Evolutionary conservation across 257 asterid species (phyloP), one percentile per base, ranked within the genome.

Genomic region (Solanum clarkiae): DNA sequence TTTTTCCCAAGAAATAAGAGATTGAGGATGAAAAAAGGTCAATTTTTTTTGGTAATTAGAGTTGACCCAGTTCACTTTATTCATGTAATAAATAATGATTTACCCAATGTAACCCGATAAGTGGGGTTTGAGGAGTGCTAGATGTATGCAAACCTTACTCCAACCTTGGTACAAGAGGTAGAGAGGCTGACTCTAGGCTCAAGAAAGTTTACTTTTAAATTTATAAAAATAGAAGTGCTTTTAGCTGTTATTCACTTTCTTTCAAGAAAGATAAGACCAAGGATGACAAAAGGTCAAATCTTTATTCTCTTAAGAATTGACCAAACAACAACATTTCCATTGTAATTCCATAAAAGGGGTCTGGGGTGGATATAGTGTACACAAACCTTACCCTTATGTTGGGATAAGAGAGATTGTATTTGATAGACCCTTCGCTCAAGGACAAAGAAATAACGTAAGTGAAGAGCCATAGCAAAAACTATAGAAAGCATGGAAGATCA

Each of bases 1-100:
- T 47, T 74, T 14, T 7, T 5, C n/a, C 22, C 32, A 90, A 89
- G 80, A 92, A 93, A 72, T 82, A 93, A 8, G 29, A 18, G n/a
- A 90, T 97, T 74, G 96, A 92, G 82, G 94, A 93, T 77, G 98
- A 92, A 62, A 90, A 94, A 88, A 91, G 98, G 98, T 81, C 81
- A 80, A 47, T 15, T 26, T 26, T 15, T 36, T 75, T 1, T n/a
- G 45, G 13, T 15, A 40, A 59, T 66, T 6, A 74, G 59, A 74
- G 22, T 74, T 74, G 14, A 74, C 22, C 8, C 20, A 54, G 63
- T 10, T 7, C 15, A 24, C 62, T 70, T 10, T 5, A 60, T 63
- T 12, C 0, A 26, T 13, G 71, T 42, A 26, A 22, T 36, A 62
- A 10, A 18, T 11, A 47, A 47, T 24, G 11, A 53, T 16, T 3